Percentiles rank a stretch among this genome's conserved stretches.
Conservation (phyloP, 2,329 filamentous ascomycete species). For the Aspergillus intermedius region DNA sequence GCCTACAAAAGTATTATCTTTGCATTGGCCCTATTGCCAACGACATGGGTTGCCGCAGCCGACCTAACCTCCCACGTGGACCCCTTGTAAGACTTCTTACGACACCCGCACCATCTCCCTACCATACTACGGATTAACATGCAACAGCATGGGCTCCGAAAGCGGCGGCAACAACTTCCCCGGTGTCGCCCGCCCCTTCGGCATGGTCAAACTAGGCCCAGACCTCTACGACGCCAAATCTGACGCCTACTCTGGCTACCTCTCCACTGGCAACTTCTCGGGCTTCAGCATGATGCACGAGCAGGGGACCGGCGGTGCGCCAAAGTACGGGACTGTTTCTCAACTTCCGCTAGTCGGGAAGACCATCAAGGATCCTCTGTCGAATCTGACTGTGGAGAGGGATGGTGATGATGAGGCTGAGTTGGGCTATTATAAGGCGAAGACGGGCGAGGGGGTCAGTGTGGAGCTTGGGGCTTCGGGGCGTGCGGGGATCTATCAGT, state of each 20-base stretch:
- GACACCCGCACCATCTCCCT: no score
- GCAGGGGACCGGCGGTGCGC: constrained; percentile 61
- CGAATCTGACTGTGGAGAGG: constrained; percentile 51
- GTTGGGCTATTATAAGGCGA: constrained; percentile 57
- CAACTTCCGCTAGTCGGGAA: constrained; percentile 51
- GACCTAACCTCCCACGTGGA: constrained; percentile 22
- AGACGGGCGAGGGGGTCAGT: constrained; percentile 49
- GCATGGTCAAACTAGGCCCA: constrained; percentile 40
- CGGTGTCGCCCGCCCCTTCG: constrained; percentile 36
- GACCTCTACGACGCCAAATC: constrained; percentile 29
- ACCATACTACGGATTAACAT: constrained; percentile 4
- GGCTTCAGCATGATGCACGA: constrained; percentile 62
- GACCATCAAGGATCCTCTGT: constrained; percentile 47
- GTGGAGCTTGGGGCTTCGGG: constrained; percentile 53
- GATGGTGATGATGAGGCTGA: constrained; percentile 45
- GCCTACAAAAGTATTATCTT: neutral
- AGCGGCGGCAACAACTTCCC: constrained; percentile 39
- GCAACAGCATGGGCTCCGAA: constrained; percentile 22
- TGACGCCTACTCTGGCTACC: constrained; percentile 39
- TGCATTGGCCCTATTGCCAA: neutral
- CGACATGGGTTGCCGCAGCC: constrained; percentile 4
- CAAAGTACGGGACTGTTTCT: constrained; percentile 62
- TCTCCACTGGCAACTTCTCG: constrained; percentile 45
- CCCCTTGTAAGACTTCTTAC: constrained; percentile 19
- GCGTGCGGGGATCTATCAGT: constrained; percentile 50